A percentile compares a stretch with the other conserved stretches of the same genome.
phyloP scores from a whole-genome alignment of 2,329 filamentous ascomycete genomes.

The Alternaria sp. region DNA sequence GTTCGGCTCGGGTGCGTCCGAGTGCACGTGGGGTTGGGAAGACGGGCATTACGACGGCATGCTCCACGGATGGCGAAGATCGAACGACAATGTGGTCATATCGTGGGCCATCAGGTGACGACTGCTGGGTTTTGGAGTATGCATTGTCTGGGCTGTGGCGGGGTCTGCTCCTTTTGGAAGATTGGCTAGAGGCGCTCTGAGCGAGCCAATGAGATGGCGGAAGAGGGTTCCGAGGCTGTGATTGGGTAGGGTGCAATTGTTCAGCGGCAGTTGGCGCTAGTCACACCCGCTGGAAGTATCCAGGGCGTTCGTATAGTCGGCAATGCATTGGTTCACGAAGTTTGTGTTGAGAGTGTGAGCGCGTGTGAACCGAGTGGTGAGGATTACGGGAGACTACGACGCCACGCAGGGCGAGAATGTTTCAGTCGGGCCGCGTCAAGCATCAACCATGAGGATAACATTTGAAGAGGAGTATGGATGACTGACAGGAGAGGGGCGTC shows the following conservation, averaged over 20 bases:
- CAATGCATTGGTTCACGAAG: constrained; percentile 30
- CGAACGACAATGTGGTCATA: not conserved
- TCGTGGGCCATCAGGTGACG: not conserved
- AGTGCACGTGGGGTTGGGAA: constrained; percentile 19
- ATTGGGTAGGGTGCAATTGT: constrained; percentile 29
- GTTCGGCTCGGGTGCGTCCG: constrained; percentile 27
- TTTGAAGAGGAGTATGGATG: not conserved
- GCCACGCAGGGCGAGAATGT: not conserved
- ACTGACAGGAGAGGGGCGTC: not conserved
- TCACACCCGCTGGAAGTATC: constrained; percentile 13
- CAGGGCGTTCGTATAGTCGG: constrained; percentile 13
- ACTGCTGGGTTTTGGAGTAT: not conserved
- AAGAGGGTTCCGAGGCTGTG: constrained; percentile 22
- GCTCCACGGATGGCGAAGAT: not conserved
- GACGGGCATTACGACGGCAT: constrained; percentile 14
- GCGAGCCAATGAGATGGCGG: constrained; percentile 34
- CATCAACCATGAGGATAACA: constrained; percentile 1
- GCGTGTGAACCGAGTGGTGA: constrained; percentile 5
- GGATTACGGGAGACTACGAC: not conserved
- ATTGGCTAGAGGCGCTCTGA: constrained; percentile 29
- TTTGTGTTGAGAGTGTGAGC: constrained; percentile 2
- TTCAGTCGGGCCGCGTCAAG: not conserved
- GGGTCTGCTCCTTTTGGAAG: constrained; percentile 24
- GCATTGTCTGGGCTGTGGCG: constrained; percentile 14
- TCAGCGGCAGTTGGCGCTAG: constrained; percentile 22